A percentile compares a stretch with the other conserved stretches of the same genome.
phyloP scores from a whole-genome alignment of 2,329 filamentous ascomycete genomes.

The Trichoderma endophyticum region DNA sequence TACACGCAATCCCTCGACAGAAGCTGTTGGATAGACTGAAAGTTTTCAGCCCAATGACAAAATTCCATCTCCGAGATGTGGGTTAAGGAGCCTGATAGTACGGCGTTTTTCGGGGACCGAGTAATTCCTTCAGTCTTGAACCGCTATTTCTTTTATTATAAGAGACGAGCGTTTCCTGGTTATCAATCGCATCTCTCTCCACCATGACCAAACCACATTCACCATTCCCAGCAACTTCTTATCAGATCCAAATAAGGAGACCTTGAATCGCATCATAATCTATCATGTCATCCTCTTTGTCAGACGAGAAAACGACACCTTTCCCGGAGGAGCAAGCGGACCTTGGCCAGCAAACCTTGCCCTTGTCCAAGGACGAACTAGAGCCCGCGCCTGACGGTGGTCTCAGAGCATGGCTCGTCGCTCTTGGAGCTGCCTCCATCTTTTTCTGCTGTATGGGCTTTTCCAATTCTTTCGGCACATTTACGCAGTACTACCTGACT shows the following conservation, averaged over 20 bases:
- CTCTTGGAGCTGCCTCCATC: conserved; percentile 32
- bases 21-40: not conserved
- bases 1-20: not conserved
- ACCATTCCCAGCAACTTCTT: not conserved
- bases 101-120: not conserved
- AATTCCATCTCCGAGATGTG: not conserved
- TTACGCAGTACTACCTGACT: conserved; percentile 42
- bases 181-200: not conserved
- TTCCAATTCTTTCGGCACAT: conserved; percentile 44
- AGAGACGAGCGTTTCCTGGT: not conserved
- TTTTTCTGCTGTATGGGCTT: conserved; percentile 42
- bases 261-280: accelerated
- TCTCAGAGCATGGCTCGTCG: conserved; percentile 41
- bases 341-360: not conserved
- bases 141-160: not conserved
- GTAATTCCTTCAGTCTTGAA: not conserved
- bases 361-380: not conserved
- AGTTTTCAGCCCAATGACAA: not conserved
- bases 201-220: not conserved
- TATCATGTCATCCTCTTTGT: not conserved
- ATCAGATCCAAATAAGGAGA: not conserved
- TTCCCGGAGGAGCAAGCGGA: not conserved
- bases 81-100: not conserved
- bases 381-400: conserved; percentile 32
- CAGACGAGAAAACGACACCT: not conserved